Percentiles rank a stretch among this genome's conserved stretches.
phyloP scores from a whole-genome alignment of 139 green algal species.

The Chlamydomonas sphaeroides region DNA sequence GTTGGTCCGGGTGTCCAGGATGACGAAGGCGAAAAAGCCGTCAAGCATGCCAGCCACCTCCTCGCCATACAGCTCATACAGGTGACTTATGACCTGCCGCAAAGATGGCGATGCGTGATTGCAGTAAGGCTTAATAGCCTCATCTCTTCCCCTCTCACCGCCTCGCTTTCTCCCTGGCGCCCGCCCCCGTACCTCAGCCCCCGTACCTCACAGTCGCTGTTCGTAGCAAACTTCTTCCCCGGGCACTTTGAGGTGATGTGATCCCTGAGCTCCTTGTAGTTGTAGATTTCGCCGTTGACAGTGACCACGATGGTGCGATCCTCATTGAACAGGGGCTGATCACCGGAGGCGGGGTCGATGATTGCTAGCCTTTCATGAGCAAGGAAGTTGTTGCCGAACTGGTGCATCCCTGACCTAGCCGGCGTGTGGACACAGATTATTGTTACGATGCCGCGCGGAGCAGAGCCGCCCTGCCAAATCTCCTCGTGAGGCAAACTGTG shows the following conservation, averaged over 20 bases:
- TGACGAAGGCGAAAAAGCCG: constrained; percentile 91
- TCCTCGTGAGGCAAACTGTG: too few relatives aligned
- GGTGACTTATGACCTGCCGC: constrained; percentile 70
- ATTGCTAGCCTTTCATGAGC: constrained; percentile 89
- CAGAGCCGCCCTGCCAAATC: too few relatives aligned
- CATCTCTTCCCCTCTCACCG: neutral
- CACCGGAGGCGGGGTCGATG: constrained; percentile 71
- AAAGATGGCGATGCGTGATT: too few relatives aligned
- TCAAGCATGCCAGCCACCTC: constrained; percentile 89
- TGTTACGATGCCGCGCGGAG: too few relatives aligned
- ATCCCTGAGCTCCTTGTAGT: constrained; percentile 69
- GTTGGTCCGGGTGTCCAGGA: constrained; percentile 62
- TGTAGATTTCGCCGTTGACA: constrained; percentile 93
- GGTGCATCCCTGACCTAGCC: constrained; percentile 70
- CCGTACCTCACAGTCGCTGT: constrained; percentile 81
- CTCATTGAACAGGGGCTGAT: constrained; percentile 44
- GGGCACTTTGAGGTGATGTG: constrained; percentile 68
- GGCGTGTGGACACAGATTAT: too few relatives aligned
- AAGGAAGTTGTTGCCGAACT: constrained; percentile 76
- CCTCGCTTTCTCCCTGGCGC: neutral
- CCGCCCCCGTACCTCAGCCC: too few relatives aligned
- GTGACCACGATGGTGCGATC: constrained; percentile 65
- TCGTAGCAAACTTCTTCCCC: constrained; percentile 69
- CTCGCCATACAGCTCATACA: constrained; percentile 86
- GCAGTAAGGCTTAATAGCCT: neutral